Percentiles rank a stretch among this genome's conserved stretches.
phyloP scores from a whole-genome alignment of 306 rosid species.

The Corylus americana region DNA sequence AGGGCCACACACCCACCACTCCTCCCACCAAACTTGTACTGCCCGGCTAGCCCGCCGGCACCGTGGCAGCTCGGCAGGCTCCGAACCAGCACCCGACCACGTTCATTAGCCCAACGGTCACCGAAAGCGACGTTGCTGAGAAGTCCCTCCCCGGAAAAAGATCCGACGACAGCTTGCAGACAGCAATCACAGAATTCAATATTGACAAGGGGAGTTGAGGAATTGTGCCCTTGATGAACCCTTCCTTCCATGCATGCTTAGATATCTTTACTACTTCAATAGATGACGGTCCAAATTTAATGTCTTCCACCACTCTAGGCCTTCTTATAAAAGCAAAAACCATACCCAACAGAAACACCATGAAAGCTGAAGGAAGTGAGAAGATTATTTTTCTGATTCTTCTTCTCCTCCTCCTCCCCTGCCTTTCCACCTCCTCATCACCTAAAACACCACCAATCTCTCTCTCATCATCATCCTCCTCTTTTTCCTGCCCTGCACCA shows the following conservation, averaged over 20 bases:
- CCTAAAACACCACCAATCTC: neutral
- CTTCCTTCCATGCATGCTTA: slow-evolving; percentile 62
- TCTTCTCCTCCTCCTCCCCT: neutral
- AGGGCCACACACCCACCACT: slow-evolving; percentile 84
- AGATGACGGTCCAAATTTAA: slow-evolving; percentile 67
- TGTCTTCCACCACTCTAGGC: slow-evolving; percentile 52
- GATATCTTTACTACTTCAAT: slow-evolving; percentile 50
- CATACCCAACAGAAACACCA: slow-evolving; percentile 58
- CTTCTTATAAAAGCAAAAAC: slow-evolving; percentile 54
- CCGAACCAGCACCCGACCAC: slow-evolving; percentile 80
- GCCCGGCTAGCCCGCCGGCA: slow-evolving; percentile 84
- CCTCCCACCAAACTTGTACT: slow-evolving; percentile 80
- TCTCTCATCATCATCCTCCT: neutral
- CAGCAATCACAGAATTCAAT: slow-evolving; percentile 72
- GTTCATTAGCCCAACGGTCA: slow-evolving; percentile 86
- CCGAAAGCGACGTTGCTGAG: slow-evolving; percentile 63
- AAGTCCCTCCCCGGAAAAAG: slow-evolving; percentile 64
- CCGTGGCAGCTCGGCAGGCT: slow-evolving; percentile 82
- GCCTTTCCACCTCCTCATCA: neutral
- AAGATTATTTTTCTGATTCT: slow-evolving; percentile 36
- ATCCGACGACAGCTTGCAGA: slow-evolving; percentile 61
- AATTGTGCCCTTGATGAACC: slow-evolving; percentile 70
- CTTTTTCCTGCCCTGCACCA: slow-evolving; percentile 59
- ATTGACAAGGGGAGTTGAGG: slow-evolving; percentile 79
- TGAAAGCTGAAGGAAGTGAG: slow-evolving; percentile 69